A percentile compares a stretch with the other conserved stretches of the same genome.
Conservation (phyloP, 257 asterid species). For the Nicotiana otophora region DNA sequence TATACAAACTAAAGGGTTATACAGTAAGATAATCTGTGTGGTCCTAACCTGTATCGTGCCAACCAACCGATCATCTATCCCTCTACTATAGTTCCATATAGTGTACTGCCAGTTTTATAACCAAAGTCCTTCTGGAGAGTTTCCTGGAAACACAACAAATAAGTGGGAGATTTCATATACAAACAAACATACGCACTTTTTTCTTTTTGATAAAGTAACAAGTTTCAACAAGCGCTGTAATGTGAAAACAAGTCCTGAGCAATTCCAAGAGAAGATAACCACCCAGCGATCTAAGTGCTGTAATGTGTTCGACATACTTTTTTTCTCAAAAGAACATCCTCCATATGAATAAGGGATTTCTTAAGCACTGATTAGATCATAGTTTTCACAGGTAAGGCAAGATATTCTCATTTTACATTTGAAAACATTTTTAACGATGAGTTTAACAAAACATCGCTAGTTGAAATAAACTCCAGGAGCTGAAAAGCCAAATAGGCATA, state of each 20-base stretch:
- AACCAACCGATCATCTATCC: conserved; percentile 73
- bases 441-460: background rate
- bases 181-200: too few relatives aligned
- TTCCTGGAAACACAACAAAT: conserved; percentile 48
- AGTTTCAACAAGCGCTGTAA: too few relatives aligned
- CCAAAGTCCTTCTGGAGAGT: conserved; percentile 94
- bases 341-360: background rate
- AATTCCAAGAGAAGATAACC: background rate
- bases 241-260: background rate
- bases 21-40: background rate
- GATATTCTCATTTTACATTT: background rate
- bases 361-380: background rate
- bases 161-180: background rate
- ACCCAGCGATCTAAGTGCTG: background rate
- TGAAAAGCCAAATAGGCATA: background rate
- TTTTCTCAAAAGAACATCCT: background rate
- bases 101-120: conserved; percentile 81
- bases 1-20: background rate
- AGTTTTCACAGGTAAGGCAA: background rate
- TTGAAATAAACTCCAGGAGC: background rate
- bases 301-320: background rate
- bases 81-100: conserved; percentile 89
- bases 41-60: conserved; percentile 53
- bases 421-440: background rate
- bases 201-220: too few relatives aligned